A percentile compares a stretch with the other conserved stretches of the same genome.
These are phyloP conservation scores for Pyrus betulifolia DNA, from an alignment of 306 rosid species.

Conservation along the genomic window DNA sequence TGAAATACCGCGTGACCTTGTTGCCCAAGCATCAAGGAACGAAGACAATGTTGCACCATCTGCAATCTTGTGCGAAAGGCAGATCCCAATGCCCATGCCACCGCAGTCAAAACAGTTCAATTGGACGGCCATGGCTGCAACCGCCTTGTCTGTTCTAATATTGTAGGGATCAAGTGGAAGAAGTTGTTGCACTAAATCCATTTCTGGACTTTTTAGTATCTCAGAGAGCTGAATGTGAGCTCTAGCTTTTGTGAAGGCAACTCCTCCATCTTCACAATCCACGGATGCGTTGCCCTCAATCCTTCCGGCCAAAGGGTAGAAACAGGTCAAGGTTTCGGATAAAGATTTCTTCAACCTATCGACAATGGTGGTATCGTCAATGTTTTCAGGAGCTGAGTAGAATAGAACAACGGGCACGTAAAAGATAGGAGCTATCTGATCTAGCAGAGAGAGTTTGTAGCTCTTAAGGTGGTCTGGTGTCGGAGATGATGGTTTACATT, in stretches of 20 bases:
- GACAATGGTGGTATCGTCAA: not conserved
- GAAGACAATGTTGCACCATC: not conserved
- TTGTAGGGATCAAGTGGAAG: conserved; percentile 13
- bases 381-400: not conserved
- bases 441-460: conserved; percentile 3
- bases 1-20: not conserved
- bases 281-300: not conserved
- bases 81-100: conserved; percentile 5
- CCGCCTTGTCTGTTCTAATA: not conserved
- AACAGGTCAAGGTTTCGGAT: not conserved
- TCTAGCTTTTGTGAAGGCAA: not conserved
- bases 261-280: not conserved
- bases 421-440: conserved; percentile 6
- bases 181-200: not conserved
- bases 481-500: conserved; percentile 1
- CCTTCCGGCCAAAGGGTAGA: conserved; percentile 18
- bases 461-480: not conserved
- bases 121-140: not conserved
- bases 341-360: conserved; percentile 4
- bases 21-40: conserved; percentile 13
- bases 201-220: not conserved
- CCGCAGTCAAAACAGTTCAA: not conserved
- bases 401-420: conserved; percentile 13
- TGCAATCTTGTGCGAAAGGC: conserved; percentile 11
- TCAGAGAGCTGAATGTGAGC: not conserved